phyloP scores from a whole-genome alignment of 352 stramenopile species.

The Elongisporangium prolatum region DNA sequence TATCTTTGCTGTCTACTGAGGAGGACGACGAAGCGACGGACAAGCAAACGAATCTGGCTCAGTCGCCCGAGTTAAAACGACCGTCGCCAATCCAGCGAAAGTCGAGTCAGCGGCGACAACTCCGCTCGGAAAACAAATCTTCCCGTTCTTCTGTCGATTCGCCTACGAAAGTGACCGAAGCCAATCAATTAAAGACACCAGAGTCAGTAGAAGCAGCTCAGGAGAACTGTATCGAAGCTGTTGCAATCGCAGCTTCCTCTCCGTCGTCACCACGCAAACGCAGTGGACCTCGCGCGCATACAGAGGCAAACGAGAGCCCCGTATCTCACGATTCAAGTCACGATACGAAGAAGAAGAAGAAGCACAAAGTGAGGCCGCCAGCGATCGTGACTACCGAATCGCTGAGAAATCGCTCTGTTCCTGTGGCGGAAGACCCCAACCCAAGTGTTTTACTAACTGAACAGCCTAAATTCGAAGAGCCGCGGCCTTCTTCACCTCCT shows the following conservation, averaged over 20 bases:
- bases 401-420: background rate
- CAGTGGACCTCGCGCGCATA: slow-evolving; percentile 3
- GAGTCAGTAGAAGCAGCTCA: background rate
- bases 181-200: background rate
- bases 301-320: background rate
- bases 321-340: background rate
- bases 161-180: background rate
- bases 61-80: slow-evolving; percentile 3
- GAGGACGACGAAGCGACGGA: slow-evolving; percentile 12
- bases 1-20: slow-evolving; percentile 43
- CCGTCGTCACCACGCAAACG: slow-evolving; percentile 1
- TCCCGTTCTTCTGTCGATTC: background rate
- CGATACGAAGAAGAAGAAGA: slow-evolving; percentile 5
- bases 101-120: slow-evolving; percentile 10
- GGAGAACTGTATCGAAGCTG: background rate
- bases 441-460: background rate
- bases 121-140: background rate
- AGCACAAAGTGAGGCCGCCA: background rate
- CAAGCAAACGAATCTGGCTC: slow-evolving; percentile 5
- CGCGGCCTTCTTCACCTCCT: background rate
- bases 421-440: background rate
- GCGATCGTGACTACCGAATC: background rate
- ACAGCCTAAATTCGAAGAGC: background rate
- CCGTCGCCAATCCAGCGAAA: slow-evolving; percentile 31
- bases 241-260: background rate